Conservation (phyloP, 352 stramenopile species). For the Phytopythium cucurbitacearum region DNA sequence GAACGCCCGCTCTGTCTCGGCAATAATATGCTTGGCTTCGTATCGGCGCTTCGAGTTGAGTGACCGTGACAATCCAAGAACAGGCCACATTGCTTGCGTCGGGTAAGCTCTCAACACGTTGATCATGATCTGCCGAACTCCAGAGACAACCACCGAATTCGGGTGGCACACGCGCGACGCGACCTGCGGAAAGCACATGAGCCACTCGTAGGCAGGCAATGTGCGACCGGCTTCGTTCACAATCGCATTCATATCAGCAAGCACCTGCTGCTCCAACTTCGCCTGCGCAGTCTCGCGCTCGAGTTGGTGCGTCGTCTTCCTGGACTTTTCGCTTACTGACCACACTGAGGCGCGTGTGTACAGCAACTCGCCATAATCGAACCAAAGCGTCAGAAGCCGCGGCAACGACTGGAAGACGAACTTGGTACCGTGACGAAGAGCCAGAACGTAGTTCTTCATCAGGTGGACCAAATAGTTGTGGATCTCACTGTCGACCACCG, state of each 20-base stretch:
- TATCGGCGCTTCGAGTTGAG: constrained; percentile 72
- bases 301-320: constrained; percentile 60
- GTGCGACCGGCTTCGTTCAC: constrained; percentile 51
- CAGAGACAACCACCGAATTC: constrained; percentile 77
- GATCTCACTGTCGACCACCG: constrained; percentile 57
- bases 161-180: constrained; percentile 93
- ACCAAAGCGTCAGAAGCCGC: constrained; percentile 96
- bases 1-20: constrained; percentile 59
- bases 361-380: constrained; percentile 91
- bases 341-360: constrained; percentile 23
- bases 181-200: constrained; percentile 98
- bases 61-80: constrained; percentile 93
- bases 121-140: constrained; percentile 93
- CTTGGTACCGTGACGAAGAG: constrained; percentile 86
- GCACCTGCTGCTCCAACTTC: constrained; percentile 41
- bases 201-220: constrained; percentile 92
- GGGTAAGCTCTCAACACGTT: constrained; percentile 93
- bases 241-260: constrained; percentile 59
- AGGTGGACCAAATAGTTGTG: constrained; percentile 80
- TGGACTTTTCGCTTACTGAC: constrained; percentile 34
- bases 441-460: constrained; percentile 93
- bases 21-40: constrained; percentile 61
- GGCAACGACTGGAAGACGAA: constrained; percentile 97
- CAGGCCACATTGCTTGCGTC: constrained; percentile 95
- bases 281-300: constrained; percentile 34